A percentile compares a stretch with the other conserved stretches of the same genome.
Conservation (phyloP, 2,329 filamentous ascomycete genomes). For the Aspergillus intermedius region DNA sequence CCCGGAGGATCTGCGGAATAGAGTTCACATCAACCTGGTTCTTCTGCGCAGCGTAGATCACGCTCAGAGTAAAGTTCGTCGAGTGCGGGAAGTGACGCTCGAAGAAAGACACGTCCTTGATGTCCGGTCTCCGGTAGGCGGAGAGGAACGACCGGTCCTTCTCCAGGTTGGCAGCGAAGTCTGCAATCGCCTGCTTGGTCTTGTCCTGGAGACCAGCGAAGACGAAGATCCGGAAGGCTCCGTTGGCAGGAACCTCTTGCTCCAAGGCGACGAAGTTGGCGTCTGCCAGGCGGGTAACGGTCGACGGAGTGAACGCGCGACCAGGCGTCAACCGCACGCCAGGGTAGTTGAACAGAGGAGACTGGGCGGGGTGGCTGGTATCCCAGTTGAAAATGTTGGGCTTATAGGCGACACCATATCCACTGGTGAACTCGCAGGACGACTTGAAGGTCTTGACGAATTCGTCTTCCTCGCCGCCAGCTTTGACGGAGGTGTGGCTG, state of each 20-base stretch:
- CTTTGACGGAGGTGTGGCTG: slow-evolving; percentile 31
- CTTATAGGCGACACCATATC: slow-evolving; percentile 82
- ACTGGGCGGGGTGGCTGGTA: slow-evolving; percentile 62
- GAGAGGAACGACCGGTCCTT: slow-evolving; percentile 67
- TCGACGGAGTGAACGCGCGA: slow-evolving; percentile 67
- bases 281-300: slow-evolving; percentile 80
- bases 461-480: slow-evolving; percentile 49
- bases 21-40: slow-evolving; percentile 66
- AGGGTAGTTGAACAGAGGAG: slow-evolving; percentile 60
- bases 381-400: slow-evolving; percentile 83
- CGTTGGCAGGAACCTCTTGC: slow-evolving; percentile 82
- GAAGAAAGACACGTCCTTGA: slow-evolving; percentile 55
- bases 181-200: slow-evolving; percentile 58
- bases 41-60: slow-evolving; percentile 64
- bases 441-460: slow-evolving; percentile 90
- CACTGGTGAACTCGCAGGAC: slow-evolving; percentile 84
- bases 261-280: slow-evolving; percentile 86
- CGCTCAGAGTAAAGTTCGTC: slow-evolving; percentile 70
- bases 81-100: slow-evolving; percentile 82
- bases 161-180: slow-evolving; percentile 61
- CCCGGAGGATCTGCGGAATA: slow-evolving; percentile 62
- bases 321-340: slow-evolving; percentile 64
- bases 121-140: slow-evolving; percentile 57
- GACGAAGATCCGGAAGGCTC: slow-evolving; percentile 77
- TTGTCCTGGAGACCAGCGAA: slow-evolving; percentile 66